These are phyloP conservation scores for Mimosa pudica DNA, from an alignment of 306 rosid genomes.

Conservation along the genomic window DNA sequence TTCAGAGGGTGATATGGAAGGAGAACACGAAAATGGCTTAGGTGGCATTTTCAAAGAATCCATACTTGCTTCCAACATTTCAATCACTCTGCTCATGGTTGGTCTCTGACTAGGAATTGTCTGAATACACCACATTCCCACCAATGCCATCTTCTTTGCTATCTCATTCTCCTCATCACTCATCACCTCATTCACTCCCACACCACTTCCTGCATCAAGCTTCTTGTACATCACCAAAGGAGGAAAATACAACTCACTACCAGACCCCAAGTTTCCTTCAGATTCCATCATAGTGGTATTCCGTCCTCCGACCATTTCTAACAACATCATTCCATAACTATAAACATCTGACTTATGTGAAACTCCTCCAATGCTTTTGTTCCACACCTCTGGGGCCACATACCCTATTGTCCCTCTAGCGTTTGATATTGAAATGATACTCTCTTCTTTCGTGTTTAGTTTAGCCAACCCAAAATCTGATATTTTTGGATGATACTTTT, in stretches of 20 bases:
- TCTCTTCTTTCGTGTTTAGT: constrained; percentile 28
- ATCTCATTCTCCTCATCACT: constrained; percentile 24
- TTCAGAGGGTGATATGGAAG: constrained; percentile 22
- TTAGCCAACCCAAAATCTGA: constrained; percentile 29
- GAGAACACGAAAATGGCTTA: constrained; percentile 34
- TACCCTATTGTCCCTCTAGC: constrained; percentile 38
- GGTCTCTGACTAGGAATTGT: constrained; percentile 33
- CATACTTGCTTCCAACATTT: constrained; percentile 39
- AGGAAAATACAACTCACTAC: constrained; percentile 33
- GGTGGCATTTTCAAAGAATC: constrained; percentile 38
- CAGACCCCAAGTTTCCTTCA: background rate
- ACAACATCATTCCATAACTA: constrained; percentile 26
- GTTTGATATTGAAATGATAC: constrained; percentile 17
- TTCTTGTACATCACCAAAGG: constrained; percentile 32
- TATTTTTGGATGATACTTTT: constrained; percentile 8
- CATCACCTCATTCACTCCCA: background rate
- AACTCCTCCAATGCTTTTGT: constrained; percentile 10
- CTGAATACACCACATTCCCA: constrained; percentile 47
- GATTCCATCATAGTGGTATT: background rate
- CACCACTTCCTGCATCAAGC: constrained; percentile 8
- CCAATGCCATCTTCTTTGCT: constrained; percentile 36
- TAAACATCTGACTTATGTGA: constrained; percentile 40
- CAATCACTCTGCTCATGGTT: constrained; percentile 41
- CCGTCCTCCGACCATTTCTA: constrained; percentile 34
- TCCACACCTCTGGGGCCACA: constrained; percentile 27